Conservation (phyloP, 2,329 filamentous ascomycete genomes). For the Colletotrichum lini region DNA sequence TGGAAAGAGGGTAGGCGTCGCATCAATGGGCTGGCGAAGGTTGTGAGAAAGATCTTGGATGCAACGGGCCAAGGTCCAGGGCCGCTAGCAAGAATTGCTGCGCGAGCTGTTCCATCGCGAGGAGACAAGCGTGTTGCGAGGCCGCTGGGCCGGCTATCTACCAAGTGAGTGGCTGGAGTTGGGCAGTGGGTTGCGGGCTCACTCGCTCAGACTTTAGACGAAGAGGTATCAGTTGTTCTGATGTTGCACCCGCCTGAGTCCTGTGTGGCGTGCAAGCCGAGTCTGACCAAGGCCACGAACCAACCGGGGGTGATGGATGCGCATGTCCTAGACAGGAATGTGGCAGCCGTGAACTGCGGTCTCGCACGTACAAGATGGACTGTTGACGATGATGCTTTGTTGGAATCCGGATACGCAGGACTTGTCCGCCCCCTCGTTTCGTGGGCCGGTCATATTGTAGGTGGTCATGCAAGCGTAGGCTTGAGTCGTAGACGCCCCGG, state of each 20-base stretch:
- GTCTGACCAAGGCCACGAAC: constrained; percentile 1
- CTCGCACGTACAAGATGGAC: constrained; percentile 13
- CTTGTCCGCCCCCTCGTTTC: constrained; percentile 14
- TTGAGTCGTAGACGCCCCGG: constrained; percentile 26
- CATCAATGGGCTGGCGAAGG: constrained; percentile 17
- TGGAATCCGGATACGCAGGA: constrained; percentile 18
- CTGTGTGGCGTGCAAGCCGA: constrained; percentile 25
- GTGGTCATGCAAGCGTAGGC: constrained; percentile 22
- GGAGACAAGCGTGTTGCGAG: constrained; percentile 2
- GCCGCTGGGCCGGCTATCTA: not conserved
- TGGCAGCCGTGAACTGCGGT: not conserved
- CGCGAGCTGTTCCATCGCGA: not conserved
- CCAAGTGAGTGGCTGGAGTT: not conserved
- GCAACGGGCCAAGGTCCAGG: constrained; percentile 15
- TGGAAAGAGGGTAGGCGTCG: constrained; percentile 13
- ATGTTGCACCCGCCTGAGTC: constrained; percentile 16
- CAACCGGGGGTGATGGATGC: constrained; percentile 27
- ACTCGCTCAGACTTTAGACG: constrained; percentile 2
- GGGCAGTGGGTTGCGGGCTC: not conserved
- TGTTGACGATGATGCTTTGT: constrained; percentile 30
- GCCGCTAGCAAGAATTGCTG: constrained; percentile 1
- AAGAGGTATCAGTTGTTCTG: constrained; percentile 2
- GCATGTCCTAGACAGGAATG: constrained; percentile 25
- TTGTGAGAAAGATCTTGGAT: not conserved
- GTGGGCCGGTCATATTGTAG: constrained; percentile 9